These are phyloP conservation scores for Cytospora piceicola DNA, from an alignment of 2,329 filamentous ascomycete species.

Conservation along the genomic window DNA sequence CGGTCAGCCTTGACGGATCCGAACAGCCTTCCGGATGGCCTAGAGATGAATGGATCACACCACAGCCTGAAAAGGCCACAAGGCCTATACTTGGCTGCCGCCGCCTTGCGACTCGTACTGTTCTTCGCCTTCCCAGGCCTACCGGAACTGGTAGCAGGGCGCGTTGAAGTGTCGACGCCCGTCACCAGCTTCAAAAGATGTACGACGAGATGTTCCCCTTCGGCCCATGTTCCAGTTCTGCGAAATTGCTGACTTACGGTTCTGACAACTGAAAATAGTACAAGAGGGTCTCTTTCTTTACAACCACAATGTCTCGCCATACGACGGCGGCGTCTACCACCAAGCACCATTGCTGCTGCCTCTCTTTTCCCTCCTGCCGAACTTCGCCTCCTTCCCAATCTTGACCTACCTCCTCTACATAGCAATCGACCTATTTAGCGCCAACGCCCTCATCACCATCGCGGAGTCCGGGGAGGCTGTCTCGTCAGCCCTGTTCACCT, in stretches of 20 bases:
- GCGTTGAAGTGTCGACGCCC: constrained; percentile 95
- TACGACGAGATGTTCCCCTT: constrained; percentile 49
- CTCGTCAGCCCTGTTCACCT: constrained; percentile 76
- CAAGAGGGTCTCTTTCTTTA: constrained; percentile 97
- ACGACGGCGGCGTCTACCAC: constrained; percentile 85
- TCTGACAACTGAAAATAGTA: constrained; percentile 54
- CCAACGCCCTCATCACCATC: constrained; percentile 76
- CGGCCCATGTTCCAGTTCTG: background rate
- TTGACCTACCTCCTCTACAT: constrained; percentile 83
- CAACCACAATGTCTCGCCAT: constrained; percentile 93
- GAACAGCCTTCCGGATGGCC: constrained; percentile 33
- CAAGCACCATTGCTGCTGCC: constrained; percentile 89
- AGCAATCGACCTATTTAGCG: constrained; percentile 78
- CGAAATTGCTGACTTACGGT: background rate
- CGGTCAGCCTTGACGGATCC: constrained; percentile 12
- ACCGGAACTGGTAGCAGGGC: constrained; percentile 81
- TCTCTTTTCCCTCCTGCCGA: constrained; percentile 86
- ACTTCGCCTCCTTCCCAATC: constrained; percentile 66
- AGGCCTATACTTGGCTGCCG: constrained; percentile 74
- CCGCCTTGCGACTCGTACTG: constrained; percentile 77
- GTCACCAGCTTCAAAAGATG: constrained; percentile 97
- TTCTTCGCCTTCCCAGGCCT: constrained; percentile 81
- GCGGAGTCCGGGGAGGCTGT: constrained; percentile 80
- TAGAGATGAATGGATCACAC: constrained; percentile 43
- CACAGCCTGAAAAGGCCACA: constrained; percentile 52